phyloP scores from a whole-genome alignment of 495 filamentous ascomycete species.

The Penicillium longicatenatum region DNA sequence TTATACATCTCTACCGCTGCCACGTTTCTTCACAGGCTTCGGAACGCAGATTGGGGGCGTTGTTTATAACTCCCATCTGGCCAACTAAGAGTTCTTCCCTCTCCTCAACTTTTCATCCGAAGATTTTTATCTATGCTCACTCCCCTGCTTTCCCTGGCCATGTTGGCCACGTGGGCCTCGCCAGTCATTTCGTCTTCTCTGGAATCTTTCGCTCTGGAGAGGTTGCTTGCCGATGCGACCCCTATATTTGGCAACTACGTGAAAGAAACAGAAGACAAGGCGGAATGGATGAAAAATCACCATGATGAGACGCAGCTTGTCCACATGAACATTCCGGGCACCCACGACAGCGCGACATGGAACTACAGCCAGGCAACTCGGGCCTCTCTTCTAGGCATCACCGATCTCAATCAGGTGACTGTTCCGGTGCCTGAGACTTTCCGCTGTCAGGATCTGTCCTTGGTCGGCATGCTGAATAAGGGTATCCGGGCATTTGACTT shows the following conservation, averaged over 20 bases:
- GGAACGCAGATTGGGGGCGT: too few species aligned
- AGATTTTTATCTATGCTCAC: too few species aligned
- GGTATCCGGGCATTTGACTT: conserved; percentile 57
- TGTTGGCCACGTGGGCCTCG: too few species aligned
- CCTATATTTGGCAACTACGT: conserved; percentile 44
- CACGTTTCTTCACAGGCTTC: too few species aligned
- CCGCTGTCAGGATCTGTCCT: conserved; percentile 43
- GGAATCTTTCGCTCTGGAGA: conserved; percentile 36
- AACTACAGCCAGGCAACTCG: conserved; percentile 52
- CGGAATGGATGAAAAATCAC: conserved; percentile 50
- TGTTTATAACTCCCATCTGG: too few species aligned
- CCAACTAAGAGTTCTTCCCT: too few species aligned
- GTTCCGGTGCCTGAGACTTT: conserved; percentile 32
- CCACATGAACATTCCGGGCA: conserved; percentile 55
- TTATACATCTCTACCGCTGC: too few species aligned
- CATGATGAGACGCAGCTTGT: conserved; percentile 45
- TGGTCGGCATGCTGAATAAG: conserved; percentile 42
- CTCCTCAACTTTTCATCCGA: too few species aligned
- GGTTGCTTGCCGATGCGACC: conserved; percentile 42
- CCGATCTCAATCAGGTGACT: conserved; percentile 37
- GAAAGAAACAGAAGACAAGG: conserved; percentile 20
- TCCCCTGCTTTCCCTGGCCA: too few species aligned
- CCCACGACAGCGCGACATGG: conserved; percentile 58
- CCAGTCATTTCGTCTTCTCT: not conserved
- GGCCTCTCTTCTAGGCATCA: conserved; percentile 37